Conservation (phyloP, 2,329 filamentous ascomycete genomes). For the Botryosphaeria dothidea region DNA sequence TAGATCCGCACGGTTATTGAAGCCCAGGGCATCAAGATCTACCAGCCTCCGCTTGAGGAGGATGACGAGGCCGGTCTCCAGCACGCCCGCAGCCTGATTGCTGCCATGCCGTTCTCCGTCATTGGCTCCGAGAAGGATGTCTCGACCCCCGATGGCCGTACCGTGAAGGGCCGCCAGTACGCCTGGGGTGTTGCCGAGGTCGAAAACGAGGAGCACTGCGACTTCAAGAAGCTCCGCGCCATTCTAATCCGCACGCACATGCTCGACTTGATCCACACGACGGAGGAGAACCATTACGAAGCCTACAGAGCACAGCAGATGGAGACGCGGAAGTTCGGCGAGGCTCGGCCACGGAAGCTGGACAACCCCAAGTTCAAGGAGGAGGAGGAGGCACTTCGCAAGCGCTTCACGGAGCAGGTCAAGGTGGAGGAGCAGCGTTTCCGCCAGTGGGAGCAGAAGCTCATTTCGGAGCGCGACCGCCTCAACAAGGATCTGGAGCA, state of each 20-base stretch:
- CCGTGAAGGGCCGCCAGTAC: slow-evolving; percentile 98
- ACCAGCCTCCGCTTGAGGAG: slow-evolving; percentile 95
- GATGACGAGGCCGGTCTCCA: slow-evolving; percentile 95
- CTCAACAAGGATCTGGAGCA: slow-evolving; percentile 99
- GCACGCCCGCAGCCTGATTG: slow-evolving; percentile 91
- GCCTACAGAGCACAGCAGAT: slow-evolving; percentile 99
- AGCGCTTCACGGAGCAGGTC: slow-evolving; percentile 99
- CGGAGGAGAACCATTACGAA: slow-evolving; percentile 98
- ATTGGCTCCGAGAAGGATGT: slow-evolving; percentile 99
- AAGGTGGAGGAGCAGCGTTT: slow-evolving; percentile 99
- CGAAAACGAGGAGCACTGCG: slow-evolving; percentile 99
- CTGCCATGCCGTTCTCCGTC: slow-evolving; percentile 97
- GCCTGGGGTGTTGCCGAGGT: slow-evolving; percentile 99
- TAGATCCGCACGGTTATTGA: slow-evolving; percentile 95
- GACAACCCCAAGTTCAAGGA: slow-evolving; percentile 99
- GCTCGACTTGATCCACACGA: slow-evolving; percentile 99
- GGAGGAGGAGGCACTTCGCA: slow-evolving; percentile 96
- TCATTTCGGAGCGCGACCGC: slow-evolving; percentile 96
- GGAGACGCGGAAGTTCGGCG: slow-evolving; percentile 99
- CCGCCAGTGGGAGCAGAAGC: slow-evolving; percentile 99
- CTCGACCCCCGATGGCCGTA: slow-evolving; percentile 91
- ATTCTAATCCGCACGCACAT: slow-evolving; percentile 99
- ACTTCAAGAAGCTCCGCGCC: slow-evolving; percentile 99
- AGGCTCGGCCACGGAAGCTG: slow-evolving; percentile 93
- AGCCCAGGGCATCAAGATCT: slow-evolving; percentile 99